Base-by-base conservation (phyloP, 192 early-diverging fungal genomes). In the Lobosporangium transversale region DNA sequence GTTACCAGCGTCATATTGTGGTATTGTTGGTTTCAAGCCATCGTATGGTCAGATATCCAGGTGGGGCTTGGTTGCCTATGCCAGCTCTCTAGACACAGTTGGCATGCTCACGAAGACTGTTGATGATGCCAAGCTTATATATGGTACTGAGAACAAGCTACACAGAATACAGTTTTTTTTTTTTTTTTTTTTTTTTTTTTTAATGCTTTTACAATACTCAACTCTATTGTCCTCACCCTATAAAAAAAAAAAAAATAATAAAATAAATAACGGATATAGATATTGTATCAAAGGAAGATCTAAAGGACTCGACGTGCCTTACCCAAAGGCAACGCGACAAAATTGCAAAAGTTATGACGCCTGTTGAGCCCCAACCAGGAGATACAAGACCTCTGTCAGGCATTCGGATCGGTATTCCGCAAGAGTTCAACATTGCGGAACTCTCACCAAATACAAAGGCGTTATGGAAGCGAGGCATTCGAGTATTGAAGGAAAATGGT, bases 1-100 rank as follows among this genome's bases (percentile, higher is more conserved):
- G 24, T 80, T 96, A 17, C 96, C 96, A 7, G 96, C 95, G 3
- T 88, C 96, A 4, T 98, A 94, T 80, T 97, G 95, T 71, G 96
- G 96, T 10, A 83, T 97, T 6, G 86, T 94, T 21, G 96, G 96
- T 6, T 96, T 94, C 64, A 98, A 98, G 73, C 96, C 96, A 15
- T 90, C 90, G 1, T 98, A 97, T 68, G 96, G 96, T 0, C 86
- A 86, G 37, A 81, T 91, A 49, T 97, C 96, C 20, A 85, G 96
- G 17, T 86, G 84, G 73, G 96, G 96, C 2, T 81, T 98, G 2
- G 85, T 95, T 9, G 80, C 95, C 0, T 96, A 95, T 71, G 94
- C 90, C 9, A 94, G 90, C 79, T 93, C 91, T 1, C 81, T 98
- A 30, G 96, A 98, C 60, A 91, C 94, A 0, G 85, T 98, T 4